Percentiles rank a stretch among this genome's conserved stretches.
phyloP scores from a whole-genome alignment of 1,284 basidiomycete genomes.

The Leccinum subrobustum region DNA sequence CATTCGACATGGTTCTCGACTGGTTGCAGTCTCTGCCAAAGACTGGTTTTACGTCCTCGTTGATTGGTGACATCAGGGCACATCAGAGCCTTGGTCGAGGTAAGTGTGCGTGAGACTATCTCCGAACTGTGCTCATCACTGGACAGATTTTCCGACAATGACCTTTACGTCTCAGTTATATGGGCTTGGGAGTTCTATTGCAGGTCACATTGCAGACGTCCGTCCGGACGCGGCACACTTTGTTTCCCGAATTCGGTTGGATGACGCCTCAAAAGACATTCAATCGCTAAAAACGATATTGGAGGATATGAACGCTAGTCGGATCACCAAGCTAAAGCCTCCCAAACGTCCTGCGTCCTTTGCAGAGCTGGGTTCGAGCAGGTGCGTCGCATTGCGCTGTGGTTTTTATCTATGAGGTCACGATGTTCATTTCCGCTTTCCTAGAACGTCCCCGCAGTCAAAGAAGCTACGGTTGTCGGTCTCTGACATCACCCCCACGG shows the following conservation, averaged over 20 bases:
- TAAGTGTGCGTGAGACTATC: constrained; percentile 23
- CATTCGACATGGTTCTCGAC: constrained; percentile 39
- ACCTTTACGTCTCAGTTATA: constrained; percentile 52
- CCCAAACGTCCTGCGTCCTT: constrained; percentile 35
- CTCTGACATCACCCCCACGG: constrained; percentile 32
- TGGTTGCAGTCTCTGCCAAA: constrained; percentile 42
- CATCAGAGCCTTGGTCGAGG: constrained; percentile 53
- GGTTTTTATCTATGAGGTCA: background rate
- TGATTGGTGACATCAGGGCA: constrained; percentile 48
- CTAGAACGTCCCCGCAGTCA: constrained; percentile 27
- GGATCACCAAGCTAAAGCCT: constrained; percentile 40
- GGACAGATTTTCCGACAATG: constrained; percentile 52
- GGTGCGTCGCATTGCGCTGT: constrained; percentile 17
- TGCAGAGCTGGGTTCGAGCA: constrained; percentile 20
- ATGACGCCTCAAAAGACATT: constrained; percentile 14
- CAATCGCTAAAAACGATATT: constrained; percentile 30
- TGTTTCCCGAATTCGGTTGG: constrained; percentile 23
- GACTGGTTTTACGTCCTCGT: constrained; percentile 29
- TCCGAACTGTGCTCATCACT: constrained; percentile 6
- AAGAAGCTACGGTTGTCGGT: constrained; percentile 45
- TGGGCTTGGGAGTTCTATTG: constrained; percentile 39
- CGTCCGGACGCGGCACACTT: constrained; percentile 26
- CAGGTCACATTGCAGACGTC: constrained; percentile 32
- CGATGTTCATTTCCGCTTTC: background rate
- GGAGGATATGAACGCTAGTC: constrained; percentile 36